A percentile compares a stretch with the other conserved stretches of the same genome.
Evolutionary conservation across 352 stramenopile species (phyloP).

Genomic region (Pythium monospermum): DNA sequence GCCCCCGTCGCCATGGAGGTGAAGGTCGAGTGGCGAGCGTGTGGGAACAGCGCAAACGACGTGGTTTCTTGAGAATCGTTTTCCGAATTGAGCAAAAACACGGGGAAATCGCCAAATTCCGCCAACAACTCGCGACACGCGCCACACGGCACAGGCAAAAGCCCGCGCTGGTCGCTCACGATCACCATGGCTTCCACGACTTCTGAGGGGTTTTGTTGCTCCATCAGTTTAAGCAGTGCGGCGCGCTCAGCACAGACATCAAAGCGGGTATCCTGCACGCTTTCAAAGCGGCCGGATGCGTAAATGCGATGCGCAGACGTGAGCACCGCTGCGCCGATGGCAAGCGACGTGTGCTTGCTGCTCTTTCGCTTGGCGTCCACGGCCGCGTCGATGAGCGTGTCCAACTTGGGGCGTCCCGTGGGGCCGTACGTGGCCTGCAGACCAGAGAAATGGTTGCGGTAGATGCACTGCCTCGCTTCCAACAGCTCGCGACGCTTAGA

Average conservation of each 20-base stretch:
- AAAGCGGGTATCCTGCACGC: slow-evolving; percentile 26
- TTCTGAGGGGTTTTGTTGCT: slow-evolving; percentile 10
- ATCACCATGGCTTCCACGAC: slow-evolving; percentile 47
- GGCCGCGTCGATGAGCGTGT: slow-evolving; percentile 51
- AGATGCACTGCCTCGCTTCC: slow-evolving; percentile 31
- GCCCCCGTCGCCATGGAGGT: slow-evolving; percentile 12
- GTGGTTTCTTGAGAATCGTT: slow-evolving; percentile 45
- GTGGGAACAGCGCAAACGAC: slow-evolving; percentile 57
- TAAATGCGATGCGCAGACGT: slow-evolving; percentile 41
- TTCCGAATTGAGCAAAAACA: slow-evolving; percentile 57
- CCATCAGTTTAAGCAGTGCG: slow-evolving; percentile 43
- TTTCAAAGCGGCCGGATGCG: slow-evolving; percentile 35
- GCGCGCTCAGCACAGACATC: slow-evolving; percentile 55
- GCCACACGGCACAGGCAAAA: slow-evolving; percentile 61
- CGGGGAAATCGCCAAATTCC: slow-evolving; percentile 63
- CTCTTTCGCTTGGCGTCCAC: slow-evolving; percentile 23
- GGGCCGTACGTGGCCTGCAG: slow-evolving; percentile 26
- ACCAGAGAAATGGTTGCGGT: slow-evolving; percentile 46
- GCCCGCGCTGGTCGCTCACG: slow-evolving; percentile 39
- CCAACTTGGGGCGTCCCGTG: slow-evolving; percentile 32
- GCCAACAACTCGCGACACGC: slow-evolving; percentile 65
- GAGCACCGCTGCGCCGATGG: slow-evolving; percentile 50
- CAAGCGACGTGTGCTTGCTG: slow-evolving; percentile 25
- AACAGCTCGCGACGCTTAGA: slow-evolving; percentile 28
- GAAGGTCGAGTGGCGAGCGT: slow-evolving; percentile 24